These are phyloP conservation scores for Chlorella vulgaris DNA, from an alignment of 139 green algal species.

Conservation along the genomic window DNA sequence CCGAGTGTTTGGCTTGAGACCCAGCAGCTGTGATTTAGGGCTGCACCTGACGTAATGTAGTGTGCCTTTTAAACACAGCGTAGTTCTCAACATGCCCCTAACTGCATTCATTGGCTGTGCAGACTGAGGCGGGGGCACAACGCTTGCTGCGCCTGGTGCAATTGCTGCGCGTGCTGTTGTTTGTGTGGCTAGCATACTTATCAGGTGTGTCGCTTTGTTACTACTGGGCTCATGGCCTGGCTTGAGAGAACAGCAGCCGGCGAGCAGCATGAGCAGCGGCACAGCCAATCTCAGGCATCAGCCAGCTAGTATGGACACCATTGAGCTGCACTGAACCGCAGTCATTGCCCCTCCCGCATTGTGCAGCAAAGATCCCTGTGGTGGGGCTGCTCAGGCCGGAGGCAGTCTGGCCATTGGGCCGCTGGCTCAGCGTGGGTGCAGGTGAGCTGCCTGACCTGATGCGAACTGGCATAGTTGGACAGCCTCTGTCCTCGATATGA, in stretches of 20 bases:
- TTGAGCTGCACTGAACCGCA: no score
- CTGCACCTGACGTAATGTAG: no score
- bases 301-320: no score
- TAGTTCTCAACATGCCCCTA: background rate
- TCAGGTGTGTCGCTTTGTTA: background rate
- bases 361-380: slow-evolving; percentile 6
- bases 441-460: background rate
- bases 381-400: background rate
- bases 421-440: slow-evolving; percentile 22
- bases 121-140: background rate
- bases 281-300: no score
- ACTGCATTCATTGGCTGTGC: background rate
- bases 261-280: no score
- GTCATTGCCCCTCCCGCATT: background rate
- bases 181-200: slow-evolving; percentile 8
- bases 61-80: no score
- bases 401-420: slow-evolving; percentile 3
- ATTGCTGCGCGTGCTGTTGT: slow-evolving; percentile 8
- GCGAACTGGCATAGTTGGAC: background rate
- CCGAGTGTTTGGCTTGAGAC: no score
- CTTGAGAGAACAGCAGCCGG: no score
- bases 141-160: slow-evolving; percentile 10
- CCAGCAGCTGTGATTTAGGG: no score
- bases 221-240: background rate
- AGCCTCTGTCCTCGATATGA: background rate